Evolutionary conservation across 352 stramenopile genomes (phyloP).

Genomic region (Phytophthora sansomeana): DNA sequence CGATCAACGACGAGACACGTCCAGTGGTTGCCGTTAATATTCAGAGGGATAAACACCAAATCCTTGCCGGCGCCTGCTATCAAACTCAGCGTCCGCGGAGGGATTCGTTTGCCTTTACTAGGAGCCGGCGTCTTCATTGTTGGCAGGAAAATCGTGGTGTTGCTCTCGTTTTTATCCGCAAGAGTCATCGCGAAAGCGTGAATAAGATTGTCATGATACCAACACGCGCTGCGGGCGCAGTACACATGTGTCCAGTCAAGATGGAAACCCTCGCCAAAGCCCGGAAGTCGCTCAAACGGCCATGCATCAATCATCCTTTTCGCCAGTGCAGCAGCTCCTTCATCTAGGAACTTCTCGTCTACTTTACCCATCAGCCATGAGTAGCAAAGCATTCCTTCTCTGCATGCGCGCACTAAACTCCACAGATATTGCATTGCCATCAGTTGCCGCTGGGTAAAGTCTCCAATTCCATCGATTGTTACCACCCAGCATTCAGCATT

Average conservation of each 20-base stretch:
- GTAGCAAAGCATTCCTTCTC: neutral
- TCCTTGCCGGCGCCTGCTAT: neutral
- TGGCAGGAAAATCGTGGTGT: constrained; percentile 7
- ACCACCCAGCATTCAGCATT: constrained; percentile 3
- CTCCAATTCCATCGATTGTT: neutral
- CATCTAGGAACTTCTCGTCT: neutral
- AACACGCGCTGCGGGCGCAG: neutral
- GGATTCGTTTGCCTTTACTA: neutral
- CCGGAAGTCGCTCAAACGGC: neutral
- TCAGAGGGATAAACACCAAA: constrained; percentile 10
- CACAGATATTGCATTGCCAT: constrained; percentile 14
- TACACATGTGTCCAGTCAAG: constrained; percentile 4
- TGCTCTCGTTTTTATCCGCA: neutral
- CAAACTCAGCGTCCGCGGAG: neutral
- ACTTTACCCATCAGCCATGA: constrained; percentile 6
- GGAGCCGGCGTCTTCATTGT: neutral
- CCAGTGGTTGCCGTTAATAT: constrained; percentile 16
- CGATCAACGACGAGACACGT: constrained; percentile 3
- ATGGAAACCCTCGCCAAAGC: constrained; percentile 1
- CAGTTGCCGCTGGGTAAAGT: constrained; percentile 1
- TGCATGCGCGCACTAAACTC: neutral
- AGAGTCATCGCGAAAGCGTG: constrained; percentile 1
- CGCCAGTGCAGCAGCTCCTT: neutral
- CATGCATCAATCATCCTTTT: neutral
- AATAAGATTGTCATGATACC: constrained; percentile 15